Base-by-base conservation (phyloP, 106 monocot genomes). In the Platanthera zijinensis region DNA sequence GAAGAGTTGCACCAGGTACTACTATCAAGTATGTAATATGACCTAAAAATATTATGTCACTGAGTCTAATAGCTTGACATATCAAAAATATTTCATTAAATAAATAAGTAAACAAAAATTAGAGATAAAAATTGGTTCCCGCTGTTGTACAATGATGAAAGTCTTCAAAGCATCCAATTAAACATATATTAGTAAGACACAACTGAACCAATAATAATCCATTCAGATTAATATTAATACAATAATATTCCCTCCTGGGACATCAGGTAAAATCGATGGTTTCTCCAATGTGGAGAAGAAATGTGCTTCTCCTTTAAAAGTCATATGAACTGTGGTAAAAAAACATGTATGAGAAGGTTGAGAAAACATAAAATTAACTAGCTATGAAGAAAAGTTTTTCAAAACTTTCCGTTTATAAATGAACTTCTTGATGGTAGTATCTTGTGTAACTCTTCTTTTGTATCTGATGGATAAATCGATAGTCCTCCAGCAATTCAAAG, bases 401-500 rank as follows among this genome's bases (percentile, higher is more conserved):
- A 28, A 48, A 51, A 3, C 8, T 45, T 78, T 32, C 7, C 46
- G 62, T 50, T 70, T n/a, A 70, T 15, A 70, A 47, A 70, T 15
- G 3, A 70, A 70, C 48, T n/a, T 17, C 30, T 8, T 48, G 4
- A 10, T 30, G 61, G 12, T 18, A 68, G 71, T 63, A 96, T 93
- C 93, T 96, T 96, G 67, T 83, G 90, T 77, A 96, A 62, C 17
- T 96, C 96, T 9, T 93, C 96, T 74, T 91, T 91, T 6, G 89
- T 89, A 82, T 93, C 93, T 59, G 91, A 93, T 30, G 74, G 80
- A 83, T 86, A 79, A 86, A 87, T 80, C 83, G 93, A 78, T 93
- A 96, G 72, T 96, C 96, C 74, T 96, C 93, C 21, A 93, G 93
- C 73, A 96, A 64, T 83, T 93, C 89, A 73, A 90, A 78, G 82